phyloP scores from a whole-genome alignment of 140 eudicot genomes.

The Senecio squalidus region DNA sequence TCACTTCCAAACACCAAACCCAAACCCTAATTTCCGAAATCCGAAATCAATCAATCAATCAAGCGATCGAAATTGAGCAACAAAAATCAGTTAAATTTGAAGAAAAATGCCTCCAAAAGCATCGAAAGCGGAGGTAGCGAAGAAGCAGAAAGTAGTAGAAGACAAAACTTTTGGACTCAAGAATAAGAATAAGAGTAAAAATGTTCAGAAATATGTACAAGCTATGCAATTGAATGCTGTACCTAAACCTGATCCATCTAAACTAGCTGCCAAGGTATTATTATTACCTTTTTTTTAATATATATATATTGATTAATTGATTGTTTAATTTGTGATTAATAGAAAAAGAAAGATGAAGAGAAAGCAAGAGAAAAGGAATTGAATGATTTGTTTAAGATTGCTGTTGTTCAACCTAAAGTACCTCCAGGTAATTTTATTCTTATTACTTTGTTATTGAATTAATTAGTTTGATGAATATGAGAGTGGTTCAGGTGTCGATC shows the following conservation, averaged over 20 bases:
- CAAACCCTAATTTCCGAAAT: conserved; percentile 26
- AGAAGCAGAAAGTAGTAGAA: conserved; percentile 90
- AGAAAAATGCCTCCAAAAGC: conserved; percentile 73
- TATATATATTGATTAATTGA: neutral
- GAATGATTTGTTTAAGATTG: conserved; percentile 85
- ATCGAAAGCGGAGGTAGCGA: conserved; percentile 72
- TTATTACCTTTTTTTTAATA: neutral
- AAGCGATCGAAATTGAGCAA: neutral
- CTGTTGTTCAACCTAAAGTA: conserved; percentile 94
- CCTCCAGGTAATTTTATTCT: conserved; percentile 52
- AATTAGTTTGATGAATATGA: conserved; percentile 7
- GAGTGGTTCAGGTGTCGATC: conserved; percentile 78
- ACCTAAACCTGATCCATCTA: conserved; percentile 75
- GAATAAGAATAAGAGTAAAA: conserved; percentile 88
- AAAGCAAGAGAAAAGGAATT: conserved; percentile 89
- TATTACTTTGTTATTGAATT: neutral
- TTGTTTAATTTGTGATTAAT: conserved; percentile 9
- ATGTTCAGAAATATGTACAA: conserved; percentile 80
- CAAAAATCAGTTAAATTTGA: too few relatives aligned
- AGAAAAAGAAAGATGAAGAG: conserved; percentile 98
- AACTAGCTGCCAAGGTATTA: conserved; percentile 78
- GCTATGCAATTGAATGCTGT: conserved; percentile 44
- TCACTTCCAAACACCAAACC: neutral
- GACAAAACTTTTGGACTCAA: conserved; percentile 94
- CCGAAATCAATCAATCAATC: conserved; percentile 1